Base-by-base conservation (phyloP, 129 eudicot genomes). In the Centella asiatica region DNA sequence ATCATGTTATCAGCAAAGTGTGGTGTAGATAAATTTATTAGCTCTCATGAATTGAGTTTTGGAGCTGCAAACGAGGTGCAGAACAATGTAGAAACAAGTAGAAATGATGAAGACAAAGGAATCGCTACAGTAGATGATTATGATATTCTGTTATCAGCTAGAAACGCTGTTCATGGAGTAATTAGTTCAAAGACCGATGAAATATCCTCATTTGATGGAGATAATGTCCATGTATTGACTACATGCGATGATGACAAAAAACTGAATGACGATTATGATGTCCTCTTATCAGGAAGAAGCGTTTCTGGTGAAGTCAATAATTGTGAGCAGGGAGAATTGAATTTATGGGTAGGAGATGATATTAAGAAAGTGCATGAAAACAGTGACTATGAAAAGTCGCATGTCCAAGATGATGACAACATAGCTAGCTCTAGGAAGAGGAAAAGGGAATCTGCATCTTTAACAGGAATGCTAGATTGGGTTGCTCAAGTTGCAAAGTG, bases 391-490 rank as follows among this genome's bases (percentile, higher is more conserved):
- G 39, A n/a, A 17, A 54, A 54, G 15, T n/a, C 18, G 61, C 26
- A 31, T 29, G 33, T 56, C 34, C 61, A 31, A 56, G 61, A 56
- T 29, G 61, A 53, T 12, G 37, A 58, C 19, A 40, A 58, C 8
- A 17, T 34, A 58, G 28, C 25, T 10, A 14, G 47, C 65, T 68
- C 86, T 64, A 71, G 60, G 24, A 86, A 86, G 76, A 72, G 83
- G 74, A 79, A 79, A 72, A 72, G 85, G 53, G 80, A 76, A 47
- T 44, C 76, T 63, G 65, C 53, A 27, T 60, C 77, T 10, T 65
- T 76, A 19, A 18, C 52, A 39, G 76, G 57, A 73, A 77, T 86
- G 92, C 70, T 90, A 34, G 58, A 72, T 29, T 90, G 97, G 97
- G 42, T 86, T 33, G 66, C 44, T 20, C 54, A 78, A 23, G 85